phyloP scores from a whole-genome alignment of 1,284 basidiomycete species.

The Lentinula novae-zelandiae region DNA sequence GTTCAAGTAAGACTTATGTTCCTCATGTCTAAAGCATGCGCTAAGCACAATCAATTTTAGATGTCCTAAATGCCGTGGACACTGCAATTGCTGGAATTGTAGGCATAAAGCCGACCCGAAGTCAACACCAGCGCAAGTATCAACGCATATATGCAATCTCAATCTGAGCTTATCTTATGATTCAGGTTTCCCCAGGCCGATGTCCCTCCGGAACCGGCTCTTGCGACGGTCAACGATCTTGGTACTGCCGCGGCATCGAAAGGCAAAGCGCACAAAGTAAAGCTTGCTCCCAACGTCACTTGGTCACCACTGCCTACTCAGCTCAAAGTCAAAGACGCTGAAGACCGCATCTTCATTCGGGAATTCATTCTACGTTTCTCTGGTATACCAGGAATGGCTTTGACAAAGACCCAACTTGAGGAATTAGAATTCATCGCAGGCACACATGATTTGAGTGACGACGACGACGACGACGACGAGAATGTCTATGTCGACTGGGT shows the following conservation, averaged over 20 bases:
- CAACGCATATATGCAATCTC: background rate
- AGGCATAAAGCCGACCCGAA: conserved; percentile 54
- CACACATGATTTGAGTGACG: conserved; percentile 26
- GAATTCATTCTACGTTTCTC: conserved; percentile 70
- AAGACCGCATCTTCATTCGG: conserved; percentile 64
- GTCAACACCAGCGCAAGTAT: conserved; percentile 52
- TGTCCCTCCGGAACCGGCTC: background rate
- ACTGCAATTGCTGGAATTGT: conserved; percentile 65
- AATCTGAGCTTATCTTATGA: background rate
- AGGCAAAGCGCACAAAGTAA: background rate
- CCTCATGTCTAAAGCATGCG: background rate
- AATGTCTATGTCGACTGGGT: conserved; percentile 52
- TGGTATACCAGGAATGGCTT: conserved; percentile 38
- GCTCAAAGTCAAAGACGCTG: conserved; percentile 43
- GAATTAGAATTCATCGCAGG: conserved; percentile 57
- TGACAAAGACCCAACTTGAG: conserved; percentile 53
- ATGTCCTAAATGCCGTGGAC: conserved; percentile 62
- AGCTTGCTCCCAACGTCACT: conserved; percentile 21
- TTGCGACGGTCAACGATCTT: background rate
- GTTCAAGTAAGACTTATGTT: conserved; percentile 44
- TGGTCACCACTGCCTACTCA: conserved; percentile 49
- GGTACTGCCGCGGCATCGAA: conserved; percentile 7
- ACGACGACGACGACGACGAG: conserved; percentile 32
- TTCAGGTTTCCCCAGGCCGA: background rate
- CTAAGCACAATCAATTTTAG: conserved; percentile 28